phyloP scores from a whole-genome alignment of 495 filamentous ascomycete genomes.

The Achaetomiella virescens region DNA sequence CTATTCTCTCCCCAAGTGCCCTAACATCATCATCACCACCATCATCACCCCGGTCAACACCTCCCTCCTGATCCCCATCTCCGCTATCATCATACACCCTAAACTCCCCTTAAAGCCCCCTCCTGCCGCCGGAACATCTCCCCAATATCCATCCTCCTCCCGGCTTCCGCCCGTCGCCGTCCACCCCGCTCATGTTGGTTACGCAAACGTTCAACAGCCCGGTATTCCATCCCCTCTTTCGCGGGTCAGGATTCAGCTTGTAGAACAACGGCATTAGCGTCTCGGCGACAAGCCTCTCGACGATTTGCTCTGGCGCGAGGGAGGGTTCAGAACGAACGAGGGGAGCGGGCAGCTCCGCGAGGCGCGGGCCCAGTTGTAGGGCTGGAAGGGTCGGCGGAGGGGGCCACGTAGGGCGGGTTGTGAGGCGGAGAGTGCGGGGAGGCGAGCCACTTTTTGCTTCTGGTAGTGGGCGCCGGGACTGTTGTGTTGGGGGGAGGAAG shows the following conservation, averaged over 20 bases:
- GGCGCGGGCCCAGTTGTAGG: constrained; percentile 48
- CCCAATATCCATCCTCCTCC: constrained; percentile 55
- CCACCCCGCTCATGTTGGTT: constrained; percentile 67
- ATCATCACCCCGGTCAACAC: background rate
- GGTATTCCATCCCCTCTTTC: constrained; percentile 59
- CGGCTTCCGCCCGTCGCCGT: constrained; percentile 45
- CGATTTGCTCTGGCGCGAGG: constrained; percentile 51
- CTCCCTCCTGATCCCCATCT: background rate
- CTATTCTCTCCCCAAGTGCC: too few species aligned
- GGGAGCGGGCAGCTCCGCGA: constrained; percentile 67
- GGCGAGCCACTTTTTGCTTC: constrained; percentile 33
- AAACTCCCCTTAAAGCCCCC: constrained; percentile 57
- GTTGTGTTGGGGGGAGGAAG: background rate
- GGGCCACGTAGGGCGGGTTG: constrained; percentile 56
- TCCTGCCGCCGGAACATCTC: constrained; percentile 67
- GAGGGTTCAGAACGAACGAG: constrained; percentile 59
- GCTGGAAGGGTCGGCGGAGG: constrained; percentile 19
- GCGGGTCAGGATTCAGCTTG: constrained; percentile 52
- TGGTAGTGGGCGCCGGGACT: background rate
- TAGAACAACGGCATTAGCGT: constrained; percentile 62
- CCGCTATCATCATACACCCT: constrained; percentile 33
- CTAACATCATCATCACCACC: background rate
- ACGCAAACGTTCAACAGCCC: constrained; percentile 81
- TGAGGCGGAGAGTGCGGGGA: constrained; percentile 63
- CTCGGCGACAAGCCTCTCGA: constrained; percentile 64